phyloP scores from a whole-genome alignment of 2,329 filamentous ascomycete genomes.

The Aspergillus aculeatinus region DNA sequence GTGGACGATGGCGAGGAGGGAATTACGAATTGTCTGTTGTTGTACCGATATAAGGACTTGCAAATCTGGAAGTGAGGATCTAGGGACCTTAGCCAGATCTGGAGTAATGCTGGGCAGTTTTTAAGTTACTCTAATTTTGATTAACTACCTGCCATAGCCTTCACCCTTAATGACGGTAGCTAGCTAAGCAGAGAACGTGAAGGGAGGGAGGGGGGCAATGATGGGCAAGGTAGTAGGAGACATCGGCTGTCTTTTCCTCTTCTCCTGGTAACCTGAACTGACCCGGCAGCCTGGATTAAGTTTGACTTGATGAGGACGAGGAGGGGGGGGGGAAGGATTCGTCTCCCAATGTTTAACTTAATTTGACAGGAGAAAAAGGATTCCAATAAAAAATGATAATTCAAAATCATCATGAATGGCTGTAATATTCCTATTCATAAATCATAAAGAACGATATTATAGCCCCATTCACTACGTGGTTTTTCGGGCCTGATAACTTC shows the following conservation, averaged over 20 bases:
- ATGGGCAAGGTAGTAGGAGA: no score
- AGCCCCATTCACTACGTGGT: no score
- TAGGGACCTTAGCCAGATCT: background rate
- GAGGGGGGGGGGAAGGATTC: constrained; percentile 15
- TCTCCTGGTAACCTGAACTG: background rate
- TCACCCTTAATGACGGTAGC: background rate
- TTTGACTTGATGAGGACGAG: constrained; percentile 35
- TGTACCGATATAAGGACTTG: constrained; percentile 1
- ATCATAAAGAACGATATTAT: no score
- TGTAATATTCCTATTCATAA: no score
- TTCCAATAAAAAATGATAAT: background rate
- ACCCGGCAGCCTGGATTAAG: constrained; percentile 40
- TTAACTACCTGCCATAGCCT: background rate
- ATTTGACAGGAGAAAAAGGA: background rate
- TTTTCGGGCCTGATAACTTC: no score
- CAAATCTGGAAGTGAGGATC: background rate
- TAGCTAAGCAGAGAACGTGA: background rate
- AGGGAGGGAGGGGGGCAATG: background rate
- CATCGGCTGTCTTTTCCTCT: constrained; percentile 6
- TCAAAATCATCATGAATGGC: background rate
- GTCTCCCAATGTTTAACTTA: background rate
- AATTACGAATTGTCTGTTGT: constrained; percentile 1
- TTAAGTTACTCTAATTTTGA: background rate
- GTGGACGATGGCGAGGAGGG: background rate
- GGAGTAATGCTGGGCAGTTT: background rate